These are phyloP conservation scores for Agaricus sinodeliciosus DNA, from an alignment of 768 basidiomycete genomes.

Conservation along the genomic window DNA sequence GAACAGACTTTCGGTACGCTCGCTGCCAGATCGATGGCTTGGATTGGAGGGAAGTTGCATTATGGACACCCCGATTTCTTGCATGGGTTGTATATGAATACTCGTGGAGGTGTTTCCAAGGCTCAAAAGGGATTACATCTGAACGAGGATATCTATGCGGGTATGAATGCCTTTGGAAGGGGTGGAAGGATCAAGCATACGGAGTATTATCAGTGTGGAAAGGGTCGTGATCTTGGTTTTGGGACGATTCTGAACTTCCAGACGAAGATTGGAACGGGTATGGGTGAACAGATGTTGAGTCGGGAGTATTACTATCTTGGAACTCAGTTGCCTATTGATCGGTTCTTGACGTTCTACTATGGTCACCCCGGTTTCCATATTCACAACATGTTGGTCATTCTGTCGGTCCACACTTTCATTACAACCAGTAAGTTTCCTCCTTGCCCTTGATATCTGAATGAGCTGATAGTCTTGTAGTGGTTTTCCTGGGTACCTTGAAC, in stretches of 20 bases:
- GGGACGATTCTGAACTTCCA: conserved; percentile 99
- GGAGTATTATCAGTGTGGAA: conserved; percentile 98
- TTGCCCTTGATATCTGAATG: neutral
- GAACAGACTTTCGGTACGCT: conserved; percentile 99
- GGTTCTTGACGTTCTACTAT: conserved; percentile 99
- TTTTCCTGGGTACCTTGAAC: conserved; percentile 91
- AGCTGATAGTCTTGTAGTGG: conserved; percentile 45
- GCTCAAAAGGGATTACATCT: conserved; percentile 99
- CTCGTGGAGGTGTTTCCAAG: conserved; percentile 97
- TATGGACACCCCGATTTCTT: conserved; percentile 99
- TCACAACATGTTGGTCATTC: conserved; percentile 98
- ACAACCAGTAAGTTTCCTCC: conserved; percentile 59
- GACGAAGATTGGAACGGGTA: conserved; percentile 99
- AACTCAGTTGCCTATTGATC: conserved; percentile 95
- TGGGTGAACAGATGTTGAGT: conserved; percentile 99
- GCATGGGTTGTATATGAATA: conserved; percentile 95
- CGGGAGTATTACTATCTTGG: conserved; percentile 99
- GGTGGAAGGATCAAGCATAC: conserved; percentile 98
- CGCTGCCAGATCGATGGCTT: conserved; percentile 90
- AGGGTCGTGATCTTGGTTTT: conserved; percentile 97
- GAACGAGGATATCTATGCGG: conserved; percentile 99
- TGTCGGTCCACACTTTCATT: conserved; percentile 94
- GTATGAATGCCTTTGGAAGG: conserved; percentile 96
- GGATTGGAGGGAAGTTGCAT: conserved; percentile 97
- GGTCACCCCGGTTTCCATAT: conserved; percentile 99